Conservation (phyloP, 371 early-diverging fungal species). For the Rhizopus arrhizus region DNA sequence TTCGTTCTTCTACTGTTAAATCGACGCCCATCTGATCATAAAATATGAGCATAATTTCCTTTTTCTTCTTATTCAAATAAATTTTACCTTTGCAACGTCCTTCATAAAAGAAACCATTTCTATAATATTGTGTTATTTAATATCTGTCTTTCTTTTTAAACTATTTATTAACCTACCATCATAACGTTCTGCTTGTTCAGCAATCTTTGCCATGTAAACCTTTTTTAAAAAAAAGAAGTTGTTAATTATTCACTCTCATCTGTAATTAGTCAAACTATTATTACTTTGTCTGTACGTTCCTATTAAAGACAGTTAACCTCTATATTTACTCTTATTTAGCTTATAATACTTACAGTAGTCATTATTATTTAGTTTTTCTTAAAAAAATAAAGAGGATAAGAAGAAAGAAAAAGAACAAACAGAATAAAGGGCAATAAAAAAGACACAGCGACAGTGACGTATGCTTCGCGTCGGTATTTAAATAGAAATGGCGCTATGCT, state of each 20-base stretch:
- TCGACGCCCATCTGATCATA: constrained; percentile 53
- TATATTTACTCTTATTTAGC: too few species aligned
- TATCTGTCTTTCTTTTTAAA: not conserved
- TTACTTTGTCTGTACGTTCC: constrained; percentile 8
- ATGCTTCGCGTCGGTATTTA: too few species aligned
- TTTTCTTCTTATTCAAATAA: not conserved
- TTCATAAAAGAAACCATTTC: constrained; percentile 97
- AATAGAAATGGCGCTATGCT: too few species aligned
- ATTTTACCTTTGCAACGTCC: constrained; percentile 65
- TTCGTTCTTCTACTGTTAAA: constrained; percentile 96
- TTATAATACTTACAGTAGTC: too few species aligned
- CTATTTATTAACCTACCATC: constrained; percentile 56
- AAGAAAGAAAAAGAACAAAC: too few species aligned
- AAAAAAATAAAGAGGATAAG: too few species aligned
- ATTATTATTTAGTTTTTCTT: too few species aligned
- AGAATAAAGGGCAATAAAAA: too few species aligned
- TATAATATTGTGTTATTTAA: constrained; percentile 29
- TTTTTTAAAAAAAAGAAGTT: constrained; percentile 17
- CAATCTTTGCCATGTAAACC: constrained; percentile 94
- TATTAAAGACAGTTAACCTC: not conserved
- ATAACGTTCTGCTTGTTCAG: constrained; percentile 99
- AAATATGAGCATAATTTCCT: not conserved
- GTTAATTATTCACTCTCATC: not conserved
- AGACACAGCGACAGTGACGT: too few species aligned
- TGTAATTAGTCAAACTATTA: not conserved